Percentiles rank a stretch among this genome's conserved stretches.
Conservation (phyloP, 768 basidiomycete genomes). For the Mycena chlorophos region DNA sequence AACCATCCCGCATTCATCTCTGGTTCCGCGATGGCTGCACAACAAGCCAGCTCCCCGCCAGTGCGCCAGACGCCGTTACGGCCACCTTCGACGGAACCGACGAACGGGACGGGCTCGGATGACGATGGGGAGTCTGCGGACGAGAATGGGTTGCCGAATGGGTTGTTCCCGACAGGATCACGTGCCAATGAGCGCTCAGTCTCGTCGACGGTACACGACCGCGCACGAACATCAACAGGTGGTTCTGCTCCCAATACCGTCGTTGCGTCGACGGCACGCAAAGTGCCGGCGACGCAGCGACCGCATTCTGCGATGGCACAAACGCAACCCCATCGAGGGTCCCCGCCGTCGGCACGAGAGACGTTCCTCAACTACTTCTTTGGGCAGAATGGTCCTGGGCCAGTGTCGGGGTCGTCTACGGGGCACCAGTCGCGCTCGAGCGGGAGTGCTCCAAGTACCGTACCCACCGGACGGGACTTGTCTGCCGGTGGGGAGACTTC, state of each 20-base stretch:
- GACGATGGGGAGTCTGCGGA: conserved; percentile 67
- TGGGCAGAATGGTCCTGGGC: conserved; percentile 83
- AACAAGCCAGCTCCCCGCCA: conserved; percentile 44
- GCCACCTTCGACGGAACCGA: conserved; percentile 65
- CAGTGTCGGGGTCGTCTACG: conserved; percentile 55
- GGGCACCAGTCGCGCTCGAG: conserved; percentile 24
- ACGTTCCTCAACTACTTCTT: conserved; percentile 98
- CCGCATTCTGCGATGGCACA: conserved; percentile 39
- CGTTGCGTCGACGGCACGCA: conserved; percentile 28
- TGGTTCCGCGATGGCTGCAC: conserved; percentile 66
- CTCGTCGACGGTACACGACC: conserved; percentile 77
- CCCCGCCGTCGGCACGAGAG: conserved; percentile 69
- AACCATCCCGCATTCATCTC: conserved; percentile 95
- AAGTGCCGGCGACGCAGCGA: conserved; percentile 21
- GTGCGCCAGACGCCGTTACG: conserved; percentile 48
- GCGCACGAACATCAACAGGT: conserved; percentile 51
- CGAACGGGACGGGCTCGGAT: conserved; percentile 53
- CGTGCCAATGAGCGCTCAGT: conserved; percentile 63
- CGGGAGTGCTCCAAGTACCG: conserved; percentile 28
- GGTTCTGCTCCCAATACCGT: conserved; percentile 28
- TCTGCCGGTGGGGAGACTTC: conserved; percentile 47
- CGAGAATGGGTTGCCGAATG: conserved; percentile 54
- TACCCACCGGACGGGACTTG: conserved; percentile 64
- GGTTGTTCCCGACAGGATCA: conserved; percentile 45
- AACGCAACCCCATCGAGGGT: conserved; percentile 38